phyloP scores from a whole-genome alignment of 176 grass and related monocot genomes.

The Panicum miliaceum region DNA sequence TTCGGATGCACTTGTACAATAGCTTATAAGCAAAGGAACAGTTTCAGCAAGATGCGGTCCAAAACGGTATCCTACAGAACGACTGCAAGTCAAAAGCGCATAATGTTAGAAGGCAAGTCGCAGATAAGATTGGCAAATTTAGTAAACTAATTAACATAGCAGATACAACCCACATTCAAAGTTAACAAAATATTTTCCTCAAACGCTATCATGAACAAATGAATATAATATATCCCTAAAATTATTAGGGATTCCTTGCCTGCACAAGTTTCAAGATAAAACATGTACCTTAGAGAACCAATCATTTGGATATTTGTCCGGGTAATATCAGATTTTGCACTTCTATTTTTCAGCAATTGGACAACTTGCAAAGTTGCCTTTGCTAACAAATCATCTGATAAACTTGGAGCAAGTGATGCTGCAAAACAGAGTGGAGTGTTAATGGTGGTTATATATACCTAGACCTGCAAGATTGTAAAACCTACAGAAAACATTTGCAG shows the following conservation, averaged over 20 bases:
- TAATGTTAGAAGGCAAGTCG: background rate
- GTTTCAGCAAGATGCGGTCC: slow-evolving; percentile 88
- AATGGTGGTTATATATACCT: background rate
- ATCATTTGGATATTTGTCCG: slow-evolving; percentile 99
- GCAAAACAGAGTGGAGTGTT: slow-evolving; percentile 29
- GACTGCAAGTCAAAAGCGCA: slow-evolving; percentile 51
- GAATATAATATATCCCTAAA: background rate
- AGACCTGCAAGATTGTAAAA: background rate
- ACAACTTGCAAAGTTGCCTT: slow-evolving; percentile 85
- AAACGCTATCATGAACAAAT: background rate
- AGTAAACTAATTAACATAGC: background rate
- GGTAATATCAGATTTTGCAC: slow-evolving; percentile 76
- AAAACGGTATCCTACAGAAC: slow-evolving; percentile 98
- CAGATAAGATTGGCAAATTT: background rate
- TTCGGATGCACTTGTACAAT: slow-evolving; percentile 93
- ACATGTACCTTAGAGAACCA: slow-evolving; percentile 90
- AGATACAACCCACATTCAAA: background rate
- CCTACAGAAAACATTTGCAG: background rate
- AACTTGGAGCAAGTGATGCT: slow-evolving; percentile 91
- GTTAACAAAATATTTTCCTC: background rate
- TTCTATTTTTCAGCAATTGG: slow-evolving; percentile 74
- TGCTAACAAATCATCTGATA: slow-evolving; percentile 92
- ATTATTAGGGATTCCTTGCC: background rate
- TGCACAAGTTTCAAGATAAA: slow-evolving; percentile 31
- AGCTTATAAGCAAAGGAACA: slow-evolving; percentile 88